Conservation (phyloP, 2,329 filamentous ascomycete species). For the Metarhizium sp. region DNA sequence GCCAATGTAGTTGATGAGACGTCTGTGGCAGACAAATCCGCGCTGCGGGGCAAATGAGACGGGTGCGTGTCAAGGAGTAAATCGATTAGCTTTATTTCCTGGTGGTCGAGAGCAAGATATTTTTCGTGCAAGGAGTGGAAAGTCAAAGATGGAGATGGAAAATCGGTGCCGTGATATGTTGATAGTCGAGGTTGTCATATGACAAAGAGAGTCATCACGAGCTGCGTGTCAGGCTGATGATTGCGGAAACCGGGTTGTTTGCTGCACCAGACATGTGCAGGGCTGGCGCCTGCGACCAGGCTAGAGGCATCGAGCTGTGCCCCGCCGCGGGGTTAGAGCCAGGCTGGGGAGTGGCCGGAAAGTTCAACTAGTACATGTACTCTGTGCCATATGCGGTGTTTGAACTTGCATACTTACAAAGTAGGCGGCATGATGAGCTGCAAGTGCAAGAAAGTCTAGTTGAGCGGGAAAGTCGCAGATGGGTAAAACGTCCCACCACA, state of each 20-base stretch:
- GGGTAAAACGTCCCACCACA: neutral
- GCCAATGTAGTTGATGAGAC: neutral
- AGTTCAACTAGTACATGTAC: neutral
- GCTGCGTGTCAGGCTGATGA: conserved; percentile 11
- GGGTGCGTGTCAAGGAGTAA: neutral
- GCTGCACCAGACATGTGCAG: neutral
- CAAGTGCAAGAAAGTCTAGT: too few species aligned
- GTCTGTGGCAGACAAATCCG: neutral
- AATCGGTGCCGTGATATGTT: neutral
- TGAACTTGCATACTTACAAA: too few species aligned
- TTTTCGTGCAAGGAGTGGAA: neutral
- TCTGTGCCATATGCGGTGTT: neutral
- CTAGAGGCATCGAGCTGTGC: conserved; percentile 4
- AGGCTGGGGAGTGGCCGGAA: neutral
- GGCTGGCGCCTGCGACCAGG: neutral
- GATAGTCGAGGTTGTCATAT: conserved; percentile 11
- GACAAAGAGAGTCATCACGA: conserved; percentile 13
- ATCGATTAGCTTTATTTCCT: neutral
- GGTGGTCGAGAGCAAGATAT: neutral
- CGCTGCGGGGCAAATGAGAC: neutral
- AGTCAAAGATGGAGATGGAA: neutral
- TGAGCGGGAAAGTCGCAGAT: too few species aligned
- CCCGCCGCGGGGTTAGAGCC: conserved; percentile 14
- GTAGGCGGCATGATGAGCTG: too few species aligned
- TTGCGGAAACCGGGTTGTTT: neutral